Evolutionary conservation across 163 green algal genomes (phyloP).

Genomic region (Scenedesmus sp.): DNA sequence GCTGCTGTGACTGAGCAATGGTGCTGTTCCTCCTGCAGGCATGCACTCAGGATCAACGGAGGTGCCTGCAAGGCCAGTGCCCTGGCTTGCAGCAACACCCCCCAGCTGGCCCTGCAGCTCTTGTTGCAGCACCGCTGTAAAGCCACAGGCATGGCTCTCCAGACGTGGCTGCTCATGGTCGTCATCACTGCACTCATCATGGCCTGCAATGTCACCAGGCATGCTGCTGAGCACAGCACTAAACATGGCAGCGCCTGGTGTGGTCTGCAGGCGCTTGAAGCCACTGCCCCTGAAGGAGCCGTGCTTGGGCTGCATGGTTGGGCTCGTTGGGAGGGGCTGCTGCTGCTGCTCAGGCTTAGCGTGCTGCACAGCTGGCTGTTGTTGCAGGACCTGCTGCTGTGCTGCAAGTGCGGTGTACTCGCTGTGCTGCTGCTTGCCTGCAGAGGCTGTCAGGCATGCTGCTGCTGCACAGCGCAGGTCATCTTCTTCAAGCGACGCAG

Average conservation of each 20-base stretch:
- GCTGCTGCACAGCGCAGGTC: background rate
- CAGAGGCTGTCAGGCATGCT: constrained; percentile 6
- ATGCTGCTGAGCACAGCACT: background rate
- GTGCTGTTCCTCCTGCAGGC: background rate
- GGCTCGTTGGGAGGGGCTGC: background rate
- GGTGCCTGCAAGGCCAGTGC: background rate
- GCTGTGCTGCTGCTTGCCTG: background rate
- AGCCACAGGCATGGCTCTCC: background rate
- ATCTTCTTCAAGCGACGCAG: background rate
- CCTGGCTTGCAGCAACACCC: background rate
- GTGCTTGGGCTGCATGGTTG: background rate
- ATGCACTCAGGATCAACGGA: background rate
- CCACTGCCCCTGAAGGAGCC: background rate
- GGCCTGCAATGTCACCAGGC: background rate
- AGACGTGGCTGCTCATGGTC: background rate
- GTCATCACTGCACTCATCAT: background rate
- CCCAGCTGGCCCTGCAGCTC: background rate
- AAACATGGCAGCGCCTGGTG: background rate
- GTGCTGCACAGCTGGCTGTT: background rate
- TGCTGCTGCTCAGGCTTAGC: background rate
- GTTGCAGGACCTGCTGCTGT: background rate
- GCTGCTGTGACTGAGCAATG: background rate
- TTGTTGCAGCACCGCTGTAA: background rate
- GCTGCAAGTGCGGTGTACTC: background rate
- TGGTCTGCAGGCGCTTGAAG: constrained; percentile 6